Evolutionary conservation across 768 basidiomycete genomes (phyloP), one percentile per base, ranked within the genome.

Genomic region (Leucocoprinus leucothites): DNA sequence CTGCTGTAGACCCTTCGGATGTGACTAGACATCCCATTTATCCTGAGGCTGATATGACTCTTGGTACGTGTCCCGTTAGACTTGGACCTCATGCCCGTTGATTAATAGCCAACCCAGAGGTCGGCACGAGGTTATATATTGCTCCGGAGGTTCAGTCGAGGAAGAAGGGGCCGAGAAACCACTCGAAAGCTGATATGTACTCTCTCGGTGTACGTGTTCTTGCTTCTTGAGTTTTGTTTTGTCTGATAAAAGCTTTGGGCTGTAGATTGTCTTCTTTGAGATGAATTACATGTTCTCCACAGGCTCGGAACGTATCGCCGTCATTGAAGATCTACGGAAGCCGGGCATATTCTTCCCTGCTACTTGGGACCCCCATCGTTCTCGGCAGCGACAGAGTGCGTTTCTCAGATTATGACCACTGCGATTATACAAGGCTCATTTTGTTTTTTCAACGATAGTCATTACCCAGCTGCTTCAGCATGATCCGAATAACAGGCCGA

Each of bases 211-310:
- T 93, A 65, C 49, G 85, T 75, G 8, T 9, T 19, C 14, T 11
- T 16, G 52, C 13, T 19, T 41, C 34, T 9, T 18, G 7, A 19
- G 9, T n/a, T 36, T 18, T 9, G 3, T 14, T 13, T 14, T 25
- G 18, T 40, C 19, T 58, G 19, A 52, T 46, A 5, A 52, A 41
- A 3, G 54, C 42, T 24, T 36, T 56, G n/a, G 14, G 3, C 7
- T 18, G 19, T 58, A 94, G 91, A 86, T 98, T 60, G 94, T 97
- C 13, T 97, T 97, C 70, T 97, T 98, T 64, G 95, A 98, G 73
- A 96, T 97, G 94, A 94, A 92, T 67, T 91, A 87, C 69, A 63
- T 74, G 16, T 93, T 97, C 70, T 73, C 81, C 9, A 97, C 94
- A 0, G 85, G 82, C 1, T 79, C 89, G 18, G 94, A 98, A 64